A percentile compares a stretch with the other conserved stretches of the same genome.
These are phyloP conservation scores for Fusarium marasasianum DNA, from an alignment of 2,329 filamentous ascomycete genomes.

Conservation along the genomic window DNA sequence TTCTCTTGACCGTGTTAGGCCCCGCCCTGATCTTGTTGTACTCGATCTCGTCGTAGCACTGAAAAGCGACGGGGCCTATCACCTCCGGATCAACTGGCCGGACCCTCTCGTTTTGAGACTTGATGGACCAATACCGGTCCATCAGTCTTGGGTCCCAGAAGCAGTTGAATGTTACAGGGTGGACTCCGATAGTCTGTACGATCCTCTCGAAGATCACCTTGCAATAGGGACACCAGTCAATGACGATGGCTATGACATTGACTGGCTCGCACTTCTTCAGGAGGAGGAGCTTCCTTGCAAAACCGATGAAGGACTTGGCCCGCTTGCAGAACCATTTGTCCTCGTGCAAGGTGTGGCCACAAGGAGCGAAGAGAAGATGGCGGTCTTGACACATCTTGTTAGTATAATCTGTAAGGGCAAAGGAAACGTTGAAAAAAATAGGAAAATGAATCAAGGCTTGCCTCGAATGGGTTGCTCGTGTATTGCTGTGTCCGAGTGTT, in stretches of 20 bases:
- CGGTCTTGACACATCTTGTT: constrained; percentile 1
- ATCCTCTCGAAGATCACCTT: not conserved
- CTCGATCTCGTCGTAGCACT: not conserved
- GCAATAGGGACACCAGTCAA: constrained; percentile 9
- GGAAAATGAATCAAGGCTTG: not conserved
- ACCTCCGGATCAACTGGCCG: not conserved
- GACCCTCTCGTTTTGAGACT: not conserved
- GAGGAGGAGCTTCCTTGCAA: not conserved
- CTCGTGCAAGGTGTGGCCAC: not conserved
- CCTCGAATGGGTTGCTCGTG: not conserved
- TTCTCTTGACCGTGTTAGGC: not conserved
- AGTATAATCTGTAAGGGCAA: not conserved
- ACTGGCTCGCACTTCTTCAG: not conserved
- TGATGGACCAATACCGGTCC: constrained; percentile 8
- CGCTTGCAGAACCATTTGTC: not conserved
- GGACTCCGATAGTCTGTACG: not conserved
- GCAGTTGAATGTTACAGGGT: not conserved
- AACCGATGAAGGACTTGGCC: not conserved
- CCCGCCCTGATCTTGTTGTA: not conserved
- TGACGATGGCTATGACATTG: not conserved
- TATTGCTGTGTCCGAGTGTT: not conserved
- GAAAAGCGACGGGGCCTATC: not conserved
- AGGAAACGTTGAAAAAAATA: not conserved
- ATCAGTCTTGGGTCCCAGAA: constrained; percentile 7
- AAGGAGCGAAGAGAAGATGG: constrained; percentile 4